These are phyloP conservation scores for Labyrinthula sp. DNA, from an alignment of 352 stramenopile genomes.

Conservation along the genomic window DNA sequence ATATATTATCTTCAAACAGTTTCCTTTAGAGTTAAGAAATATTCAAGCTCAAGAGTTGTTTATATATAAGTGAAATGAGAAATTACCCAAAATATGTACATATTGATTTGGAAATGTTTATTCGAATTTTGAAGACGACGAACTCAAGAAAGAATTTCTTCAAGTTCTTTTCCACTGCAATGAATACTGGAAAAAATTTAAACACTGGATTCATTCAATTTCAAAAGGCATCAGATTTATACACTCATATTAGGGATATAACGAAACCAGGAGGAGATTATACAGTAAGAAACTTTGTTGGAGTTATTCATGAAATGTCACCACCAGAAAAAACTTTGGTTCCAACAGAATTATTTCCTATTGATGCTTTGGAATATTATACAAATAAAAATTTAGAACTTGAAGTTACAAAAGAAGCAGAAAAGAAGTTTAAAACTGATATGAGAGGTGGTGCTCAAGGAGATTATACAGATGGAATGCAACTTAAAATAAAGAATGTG, in stretches of 20 bases:
- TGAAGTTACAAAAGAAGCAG: constrained; percentile 29
- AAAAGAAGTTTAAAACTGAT: constrained; percentile 30
- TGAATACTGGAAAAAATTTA: neutral
- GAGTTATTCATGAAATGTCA: constrained; percentile 36
- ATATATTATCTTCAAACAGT: too few species aligned
- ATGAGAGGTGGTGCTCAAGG: constrained; percentile 37
- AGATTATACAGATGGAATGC: constrained; percentile 39
- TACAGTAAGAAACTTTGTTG: constrained; percentile 37
- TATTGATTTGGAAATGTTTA: too few species aligned
- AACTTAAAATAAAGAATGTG: too few species aligned
- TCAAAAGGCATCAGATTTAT: neutral
- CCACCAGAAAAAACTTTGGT: constrained; percentile 31
- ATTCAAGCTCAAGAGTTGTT: too few species aligned
- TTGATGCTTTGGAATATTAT: constrained; percentile 36
- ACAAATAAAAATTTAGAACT: constrained; percentile 39
- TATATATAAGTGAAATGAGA: too few species aligned
- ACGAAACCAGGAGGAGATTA: constrained; percentile 35
- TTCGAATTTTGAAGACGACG: too few species aligned
- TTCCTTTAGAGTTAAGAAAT: too few species aligned
- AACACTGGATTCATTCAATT: neutral
- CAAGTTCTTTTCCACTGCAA: too few species aligned
- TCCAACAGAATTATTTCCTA: constrained; percentile 38
- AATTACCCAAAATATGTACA: too few species aligned
- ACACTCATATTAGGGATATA: constrained; percentile 27
- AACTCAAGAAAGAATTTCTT: too few species aligned